These are phyloP conservation scores for Colletotrichum sp. DNA, from an alignment of 2,329 filamentous ascomycete species.

Conservation along the genomic window DNA sequence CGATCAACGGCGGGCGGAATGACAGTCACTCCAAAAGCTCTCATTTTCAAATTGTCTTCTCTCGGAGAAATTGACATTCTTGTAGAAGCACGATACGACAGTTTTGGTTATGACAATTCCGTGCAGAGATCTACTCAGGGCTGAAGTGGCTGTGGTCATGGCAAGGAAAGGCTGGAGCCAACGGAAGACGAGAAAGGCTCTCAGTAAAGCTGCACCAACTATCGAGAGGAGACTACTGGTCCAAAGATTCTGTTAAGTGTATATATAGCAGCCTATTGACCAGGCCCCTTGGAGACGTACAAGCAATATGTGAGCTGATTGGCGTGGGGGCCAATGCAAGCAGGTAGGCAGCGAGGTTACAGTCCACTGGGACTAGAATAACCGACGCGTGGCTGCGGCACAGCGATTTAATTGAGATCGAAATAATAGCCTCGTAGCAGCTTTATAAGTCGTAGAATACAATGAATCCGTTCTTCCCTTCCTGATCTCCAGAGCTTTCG, in stretches of 20 bases:
- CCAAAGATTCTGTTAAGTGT: background rate
- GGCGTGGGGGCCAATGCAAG: background rate
- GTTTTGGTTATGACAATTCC: background rate
- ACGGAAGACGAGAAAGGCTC: conserved; percentile 42
- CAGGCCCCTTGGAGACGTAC: background rate
- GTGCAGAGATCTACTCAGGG: background rate
- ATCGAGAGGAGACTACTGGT: conserved; percentile 35
- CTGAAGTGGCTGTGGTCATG: conserved; percentile 35
- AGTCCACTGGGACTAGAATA: background rate
- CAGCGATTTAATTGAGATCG: background rate
- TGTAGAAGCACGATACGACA: background rate
- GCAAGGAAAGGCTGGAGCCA: conserved; percentile 40
- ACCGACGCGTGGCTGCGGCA: background rate
- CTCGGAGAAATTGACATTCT: background rate
- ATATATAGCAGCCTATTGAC: background rate
- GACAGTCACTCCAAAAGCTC: background rate
- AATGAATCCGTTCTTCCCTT: background rate
- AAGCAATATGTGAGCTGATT: background rate
- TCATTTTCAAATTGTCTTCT: background rate
- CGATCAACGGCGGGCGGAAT: background rate
- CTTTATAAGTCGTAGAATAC: background rate
- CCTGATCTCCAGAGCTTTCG: background rate
- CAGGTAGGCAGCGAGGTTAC: background rate
- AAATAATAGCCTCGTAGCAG: background rate
- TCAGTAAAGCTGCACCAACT: conserved; percentile 43